Conservation (phyloP, 148 eudicot species). For the Amaranthus hypochondriacus region DNA sequence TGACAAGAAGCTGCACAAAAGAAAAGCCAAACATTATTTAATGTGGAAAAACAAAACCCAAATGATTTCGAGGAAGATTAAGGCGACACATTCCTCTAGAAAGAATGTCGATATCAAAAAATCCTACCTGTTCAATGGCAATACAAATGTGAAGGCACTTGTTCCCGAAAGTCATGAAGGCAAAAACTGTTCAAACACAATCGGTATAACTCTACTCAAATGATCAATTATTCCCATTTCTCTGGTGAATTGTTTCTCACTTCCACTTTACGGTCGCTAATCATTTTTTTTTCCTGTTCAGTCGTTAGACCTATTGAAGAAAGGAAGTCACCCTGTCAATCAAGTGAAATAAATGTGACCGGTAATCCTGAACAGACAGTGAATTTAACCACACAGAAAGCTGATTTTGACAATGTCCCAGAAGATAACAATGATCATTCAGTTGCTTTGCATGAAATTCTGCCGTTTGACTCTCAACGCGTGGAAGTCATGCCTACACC, state of each 20-base stretch:
- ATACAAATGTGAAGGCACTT: conserved; percentile 7
- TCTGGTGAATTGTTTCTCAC: background rate
- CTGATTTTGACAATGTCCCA: background rate
- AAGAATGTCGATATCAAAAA: background rate
- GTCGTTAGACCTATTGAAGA: conserved; percentile 17
- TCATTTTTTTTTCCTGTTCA: conserved; percentile 5
- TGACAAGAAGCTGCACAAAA: conserved; percentile 22
- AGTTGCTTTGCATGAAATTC: conserved; percentile 15
- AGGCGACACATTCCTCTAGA: background rate
- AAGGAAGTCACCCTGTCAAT: conserved; percentile 5
- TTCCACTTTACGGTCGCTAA: conserved; percentile 11
- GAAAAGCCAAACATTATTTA: too few relatives aligned
- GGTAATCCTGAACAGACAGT: conserved; percentile 16
- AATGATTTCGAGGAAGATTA: conserved; percentile 1
- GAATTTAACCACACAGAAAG: background rate
- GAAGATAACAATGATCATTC: conserved; percentile 4
- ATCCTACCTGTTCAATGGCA: conserved; percentile 10
- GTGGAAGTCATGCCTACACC: conserved; percentile 3
- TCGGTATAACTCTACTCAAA: conserved; percentile 17
- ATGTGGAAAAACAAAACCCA: background rate
- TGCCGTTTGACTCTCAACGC: conserved; percentile 5
- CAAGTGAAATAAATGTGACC: conserved; percentile 6
- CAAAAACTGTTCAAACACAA: conserved; percentile 11
- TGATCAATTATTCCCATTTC: background rate
- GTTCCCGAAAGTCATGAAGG: conserved; percentile 3